Evolutionary conservation across 441 rosid species (phyloP).

Genomic region (Codiaeum variegatum): DNA sequence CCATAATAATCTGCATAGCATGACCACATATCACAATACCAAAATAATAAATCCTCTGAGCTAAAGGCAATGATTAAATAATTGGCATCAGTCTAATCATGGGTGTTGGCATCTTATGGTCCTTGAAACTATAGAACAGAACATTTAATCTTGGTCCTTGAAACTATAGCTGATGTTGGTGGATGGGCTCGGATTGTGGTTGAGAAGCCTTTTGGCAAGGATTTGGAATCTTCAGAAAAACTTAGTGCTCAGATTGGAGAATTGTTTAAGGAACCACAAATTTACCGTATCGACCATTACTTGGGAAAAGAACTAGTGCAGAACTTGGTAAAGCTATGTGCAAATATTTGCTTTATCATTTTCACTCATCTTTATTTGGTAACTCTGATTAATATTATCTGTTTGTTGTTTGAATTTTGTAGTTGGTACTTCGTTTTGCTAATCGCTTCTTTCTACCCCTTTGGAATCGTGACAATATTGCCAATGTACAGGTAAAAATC

Average conservation of each 20-base stretch:
- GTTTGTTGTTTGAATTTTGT: slow-evolving; percentile 28
- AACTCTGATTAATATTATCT: slow-evolving; percentile 16
- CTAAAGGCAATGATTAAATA: not conserved
- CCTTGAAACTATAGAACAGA: not conserved
- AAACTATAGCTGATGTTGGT: slow-evolving; percentile 78
- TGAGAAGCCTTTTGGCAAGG: slow-evolving; percentile 97
- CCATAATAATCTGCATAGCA: not conserved
- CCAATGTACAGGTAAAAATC: slow-evolving; percentile 79
- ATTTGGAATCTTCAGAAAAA: slow-evolving; percentile 77
- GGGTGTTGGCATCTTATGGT: slow-evolving; percentile 13
- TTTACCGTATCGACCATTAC: slow-evolving; percentile 96
- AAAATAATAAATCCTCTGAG: not conserved
- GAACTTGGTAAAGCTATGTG: slow-evolving; percentile 66
- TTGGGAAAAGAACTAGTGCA: slow-evolving; percentile 97
- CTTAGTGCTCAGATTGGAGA: slow-evolving; percentile 85
- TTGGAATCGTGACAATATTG: slow-evolving; percentile 99
- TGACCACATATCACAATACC: not conserved
- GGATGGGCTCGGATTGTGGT: slow-evolving; percentile 98
- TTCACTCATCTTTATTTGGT: slow-evolving; percentile 17
- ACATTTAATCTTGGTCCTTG: slow-evolving; percentile 4
- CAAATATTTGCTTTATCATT: slow-evolving; percentile 1
- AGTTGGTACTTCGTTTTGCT: slow-evolving; percentile 98
- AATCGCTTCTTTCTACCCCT: slow-evolving; percentile 95
- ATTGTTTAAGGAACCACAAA: slow-evolving; percentile 84
- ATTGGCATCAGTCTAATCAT: not conserved